Conservation (phyloP, 1,284 basidiomycete species). For the Trichosporon coremiiforme region DNA sequence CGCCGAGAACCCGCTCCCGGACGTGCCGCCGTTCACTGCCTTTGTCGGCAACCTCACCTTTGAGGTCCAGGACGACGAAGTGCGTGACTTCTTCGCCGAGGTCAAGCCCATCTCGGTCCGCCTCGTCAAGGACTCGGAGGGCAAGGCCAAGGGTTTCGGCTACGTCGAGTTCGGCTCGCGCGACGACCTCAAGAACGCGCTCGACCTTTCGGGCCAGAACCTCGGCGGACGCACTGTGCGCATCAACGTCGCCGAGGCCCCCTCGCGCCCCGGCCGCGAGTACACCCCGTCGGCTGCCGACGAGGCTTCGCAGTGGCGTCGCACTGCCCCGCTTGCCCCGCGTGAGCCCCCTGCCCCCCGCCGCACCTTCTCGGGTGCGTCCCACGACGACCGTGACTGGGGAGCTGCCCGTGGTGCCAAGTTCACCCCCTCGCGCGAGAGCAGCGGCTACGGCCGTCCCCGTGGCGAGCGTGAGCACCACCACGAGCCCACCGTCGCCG, state of each 20-base stretch:
- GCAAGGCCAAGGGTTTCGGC: conserved; percentile 96
- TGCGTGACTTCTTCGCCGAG: conserved; percentile 73
- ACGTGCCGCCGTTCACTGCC: conserved; percentile 90
- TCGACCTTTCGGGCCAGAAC: conserved; percentile 64
- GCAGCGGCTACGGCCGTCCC: conserved; percentile 40
- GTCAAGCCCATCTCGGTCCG: conserved; percentile 78
- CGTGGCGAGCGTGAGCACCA: conserved; percentile 27
- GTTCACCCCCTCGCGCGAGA: conserved; percentile 55
- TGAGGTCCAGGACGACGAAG: conserved; percentile 81
- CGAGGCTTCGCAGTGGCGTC: conserved; percentile 70
- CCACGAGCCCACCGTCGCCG: conserved; percentile 53
- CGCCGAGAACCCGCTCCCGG: conserved; percentile 93
- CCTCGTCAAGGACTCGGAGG: conserved; percentile 86
- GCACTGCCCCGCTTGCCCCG: conserved; percentile 72
- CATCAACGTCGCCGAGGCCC: conserved; percentile 92
- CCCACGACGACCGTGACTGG: conserved; percentile 55
- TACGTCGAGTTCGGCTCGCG: conserved; percentile 90
- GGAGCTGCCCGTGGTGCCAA: conserved; percentile 56
- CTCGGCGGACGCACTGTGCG: conserved; percentile 80
- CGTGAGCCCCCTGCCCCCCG: conserved; percentile 35
- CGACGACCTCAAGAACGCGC: conserved; percentile 79
- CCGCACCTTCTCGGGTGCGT: conserved; percentile 40
- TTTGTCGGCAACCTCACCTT: conserved; percentile 96
- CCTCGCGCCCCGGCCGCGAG: conserved; percentile 39
- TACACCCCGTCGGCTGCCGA: conserved; percentile 57